phyloP scores from a whole-genome alignment of 1,284 basidiomycete genomes.

The Moesziomyces sp. region DNA sequence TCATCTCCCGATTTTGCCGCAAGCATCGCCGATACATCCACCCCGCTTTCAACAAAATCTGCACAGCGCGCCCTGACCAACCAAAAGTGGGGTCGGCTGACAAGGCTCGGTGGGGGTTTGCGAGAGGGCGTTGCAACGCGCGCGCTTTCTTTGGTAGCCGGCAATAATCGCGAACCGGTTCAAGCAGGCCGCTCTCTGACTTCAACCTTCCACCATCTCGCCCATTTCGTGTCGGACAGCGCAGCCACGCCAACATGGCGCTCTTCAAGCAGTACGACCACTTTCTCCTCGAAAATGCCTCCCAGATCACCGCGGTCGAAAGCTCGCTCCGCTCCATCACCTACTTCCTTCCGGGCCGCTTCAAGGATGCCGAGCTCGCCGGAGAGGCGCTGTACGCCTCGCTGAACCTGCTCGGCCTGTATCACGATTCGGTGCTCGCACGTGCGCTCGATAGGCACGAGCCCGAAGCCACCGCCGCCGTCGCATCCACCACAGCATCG shows the following conservation, averaged over 20 bases:
- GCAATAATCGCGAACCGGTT: not conserved
- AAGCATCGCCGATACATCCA: too few relatives aligned
- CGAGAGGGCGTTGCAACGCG: too few relatives aligned
- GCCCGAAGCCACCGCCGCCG: not conserved
- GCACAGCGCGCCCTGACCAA: too few relatives aligned
- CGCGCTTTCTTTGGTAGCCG: too few relatives aligned
- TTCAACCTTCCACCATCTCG: not conserved
- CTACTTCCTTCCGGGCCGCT: constrained; percentile 93
- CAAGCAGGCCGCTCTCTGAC: not conserved
- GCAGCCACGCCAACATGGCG: constrained; percentile 36
- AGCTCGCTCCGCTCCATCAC: constrained; percentile 87
- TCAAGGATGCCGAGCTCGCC: constrained; percentile 90
- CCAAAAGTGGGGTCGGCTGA: too few relatives aligned
- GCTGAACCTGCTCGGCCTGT: constrained; percentile 69
- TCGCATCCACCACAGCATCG: not conserved
- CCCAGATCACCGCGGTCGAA: constrained; percentile 80
- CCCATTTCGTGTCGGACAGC: not conserved
- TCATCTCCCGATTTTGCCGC: too few relatives aligned
- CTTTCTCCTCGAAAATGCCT: constrained; percentile 63
- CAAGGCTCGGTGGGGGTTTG: too few relatives aligned
- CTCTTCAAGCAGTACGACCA: constrained; percentile 61
- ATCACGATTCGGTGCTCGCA: constrained; percentile 69
- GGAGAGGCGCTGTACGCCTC: constrained; percentile 67
- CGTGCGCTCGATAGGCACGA: constrained; percentile 56
- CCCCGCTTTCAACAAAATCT: too few relatives aligned